Conservation (phyloP, 1,284 basidiomycete species). For the Schizophyllum amplum region DNA sequence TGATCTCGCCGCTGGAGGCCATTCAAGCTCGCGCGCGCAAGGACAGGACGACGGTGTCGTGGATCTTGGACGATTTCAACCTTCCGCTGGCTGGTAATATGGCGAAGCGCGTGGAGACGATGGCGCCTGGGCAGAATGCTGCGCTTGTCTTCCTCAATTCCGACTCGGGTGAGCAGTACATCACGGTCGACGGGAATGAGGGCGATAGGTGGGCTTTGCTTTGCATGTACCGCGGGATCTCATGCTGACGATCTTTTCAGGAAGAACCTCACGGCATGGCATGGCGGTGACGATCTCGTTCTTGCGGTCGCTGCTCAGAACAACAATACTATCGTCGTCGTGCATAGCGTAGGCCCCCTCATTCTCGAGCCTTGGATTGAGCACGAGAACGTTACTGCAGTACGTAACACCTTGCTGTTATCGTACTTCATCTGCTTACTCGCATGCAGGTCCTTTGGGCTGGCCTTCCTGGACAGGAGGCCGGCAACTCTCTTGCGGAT, state of each 20-base stretch:
- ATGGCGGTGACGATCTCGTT: slow-evolving; percentile 62
- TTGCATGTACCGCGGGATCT: no score
- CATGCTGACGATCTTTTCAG: slow-evolving; percentile 23
- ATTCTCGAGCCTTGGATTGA: slow-evolving; percentile 45
- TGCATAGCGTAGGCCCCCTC: slow-evolving; percentile 43
- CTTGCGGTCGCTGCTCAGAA: slow-evolving; percentile 51
- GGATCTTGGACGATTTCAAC: slow-evolving; percentile 63
- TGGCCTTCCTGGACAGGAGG: slow-evolving; percentile 52
- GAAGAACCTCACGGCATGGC: slow-evolving; percentile 78
- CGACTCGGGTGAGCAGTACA: slow-evolving; percentile 72
- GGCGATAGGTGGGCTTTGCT: slow-evolving; percentile 53
- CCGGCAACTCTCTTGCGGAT: slow-evolving; percentile 48
- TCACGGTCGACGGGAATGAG: slow-evolving; percentile 67
- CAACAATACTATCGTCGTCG: slow-evolving; percentile 52
- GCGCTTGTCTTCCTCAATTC: slow-evolving; percentile 70
- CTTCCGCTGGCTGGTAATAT: slow-evolving; percentile 34
- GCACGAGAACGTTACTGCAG: slow-evolving; percentile 38
- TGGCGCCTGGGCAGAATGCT: slow-evolving; percentile 46
- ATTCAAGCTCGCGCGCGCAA: slow-evolving; percentile 55
- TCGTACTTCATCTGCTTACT: neutral
- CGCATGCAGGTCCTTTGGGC: slow-evolving; percentile 33
- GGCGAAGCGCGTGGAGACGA: slow-evolving; percentile 6
- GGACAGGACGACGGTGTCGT: slow-evolving; percentile 53
- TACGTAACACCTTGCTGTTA: slow-evolving; percentile 7
- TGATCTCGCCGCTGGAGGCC: slow-evolving; percentile 61